phyloP scores from a whole-genome alignment of 2,329 filamentous ascomycete genomes.

The Trichoderma simmonsii region DNA sequence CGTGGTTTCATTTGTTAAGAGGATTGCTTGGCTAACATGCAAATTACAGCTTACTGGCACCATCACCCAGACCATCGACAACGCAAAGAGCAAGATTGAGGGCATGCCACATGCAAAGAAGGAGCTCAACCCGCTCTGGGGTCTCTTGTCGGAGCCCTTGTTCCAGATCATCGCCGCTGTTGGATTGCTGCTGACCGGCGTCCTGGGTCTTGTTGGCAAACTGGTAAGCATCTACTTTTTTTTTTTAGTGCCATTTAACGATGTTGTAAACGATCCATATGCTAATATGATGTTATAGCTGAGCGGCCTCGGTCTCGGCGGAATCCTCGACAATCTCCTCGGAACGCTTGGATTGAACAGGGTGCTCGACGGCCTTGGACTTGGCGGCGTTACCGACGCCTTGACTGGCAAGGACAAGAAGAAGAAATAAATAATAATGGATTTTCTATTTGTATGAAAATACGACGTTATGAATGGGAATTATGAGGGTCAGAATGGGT shows the following conservation, averaged over 20 bases:
- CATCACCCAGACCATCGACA: constrained; percentile 80
- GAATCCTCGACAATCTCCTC: constrained; percentile 73
- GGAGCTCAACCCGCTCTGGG: constrained; percentile 88
- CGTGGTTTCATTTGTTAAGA: not conserved
- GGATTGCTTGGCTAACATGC: constrained; percentile 7
- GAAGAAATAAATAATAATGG: constrained; percentile 12
- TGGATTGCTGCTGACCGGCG: constrained; percentile 75
- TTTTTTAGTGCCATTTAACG: not conserved
- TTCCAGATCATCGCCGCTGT: constrained; percentile 92
- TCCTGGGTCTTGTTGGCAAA: constrained; percentile 79
- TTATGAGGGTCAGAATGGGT: not conserved
- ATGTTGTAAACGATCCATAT: not conserved
- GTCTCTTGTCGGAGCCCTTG: constrained; percentile 74
- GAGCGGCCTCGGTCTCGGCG: constrained; percentile 77
- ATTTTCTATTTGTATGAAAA: not conserved
- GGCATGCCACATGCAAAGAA: constrained; percentile 95
- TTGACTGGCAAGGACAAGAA: constrained; percentile 44
- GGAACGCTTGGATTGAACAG: constrained; percentile 74
- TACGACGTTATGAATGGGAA: not conserved
- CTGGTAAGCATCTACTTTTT: constrained; percentile 45
- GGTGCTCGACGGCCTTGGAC: constrained; percentile 69
- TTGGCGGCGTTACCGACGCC: constrained; percentile 46
- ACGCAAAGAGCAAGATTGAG: constrained; percentile 81
- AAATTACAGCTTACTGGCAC: constrained; percentile 64
- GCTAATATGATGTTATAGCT: constrained; percentile 40